A percentile compares a stretch with the other conserved stretches of the same genome.
Evolutionary conservation across 106 monocot genomes (phyloP).

Genomic region (Dactylorhiza incarnata): DNA sequence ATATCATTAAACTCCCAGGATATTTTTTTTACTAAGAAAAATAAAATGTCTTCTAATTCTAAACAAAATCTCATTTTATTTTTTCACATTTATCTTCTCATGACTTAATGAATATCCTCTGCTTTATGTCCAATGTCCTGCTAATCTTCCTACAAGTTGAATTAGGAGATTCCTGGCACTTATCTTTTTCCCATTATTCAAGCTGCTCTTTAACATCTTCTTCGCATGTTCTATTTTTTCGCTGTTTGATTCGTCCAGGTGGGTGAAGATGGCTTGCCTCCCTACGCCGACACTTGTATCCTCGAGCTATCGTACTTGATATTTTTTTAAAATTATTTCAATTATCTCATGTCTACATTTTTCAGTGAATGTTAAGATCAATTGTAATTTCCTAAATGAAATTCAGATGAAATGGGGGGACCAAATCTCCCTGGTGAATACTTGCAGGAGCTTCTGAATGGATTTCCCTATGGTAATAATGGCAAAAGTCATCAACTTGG

Average conservation of each 20-base stretch:
- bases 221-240: neutral
- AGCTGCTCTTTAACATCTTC: neutral
- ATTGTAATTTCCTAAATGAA: neutral
- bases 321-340: neutral
- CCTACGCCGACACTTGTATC: neutral
- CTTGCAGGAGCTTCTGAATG: conserved; percentile 5
- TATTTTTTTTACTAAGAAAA: neutral
- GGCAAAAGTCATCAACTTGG: neutral
- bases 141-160: neutral
- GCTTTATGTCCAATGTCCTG: neutral
- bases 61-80: too few relatives aligned
- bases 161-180: neutral
- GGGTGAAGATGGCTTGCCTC: neutral
- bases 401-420: neutral
- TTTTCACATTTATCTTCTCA: too few relatives aligned
- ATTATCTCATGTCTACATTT: neutral
- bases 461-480: neutral
- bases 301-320: neutral
- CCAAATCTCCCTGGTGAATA: neutral
- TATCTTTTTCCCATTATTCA: neutral
- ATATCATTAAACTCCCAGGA: neutral
- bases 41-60: too few relatives aligned
- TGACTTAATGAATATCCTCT: too few relatives aligned
- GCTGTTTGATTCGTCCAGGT: neutral
- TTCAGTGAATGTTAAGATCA: neutral